Conservation (phyloP, 768 basidiomycete genomes). For the Hericium rajendrae region DNA sequence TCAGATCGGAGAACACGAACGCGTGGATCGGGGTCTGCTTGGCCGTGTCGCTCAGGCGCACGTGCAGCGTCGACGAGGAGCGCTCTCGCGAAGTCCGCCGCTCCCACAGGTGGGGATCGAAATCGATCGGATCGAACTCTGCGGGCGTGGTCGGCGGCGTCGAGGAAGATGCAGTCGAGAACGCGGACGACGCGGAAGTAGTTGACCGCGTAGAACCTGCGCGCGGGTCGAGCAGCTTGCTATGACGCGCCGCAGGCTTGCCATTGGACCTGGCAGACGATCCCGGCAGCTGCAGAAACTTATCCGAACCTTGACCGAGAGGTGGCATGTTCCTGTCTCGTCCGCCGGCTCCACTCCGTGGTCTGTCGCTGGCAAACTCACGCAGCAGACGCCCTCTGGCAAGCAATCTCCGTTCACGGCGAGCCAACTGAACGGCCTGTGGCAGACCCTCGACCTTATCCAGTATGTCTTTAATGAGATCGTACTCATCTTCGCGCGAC, state of each 20-base stretch:
- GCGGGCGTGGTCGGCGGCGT: neutral
- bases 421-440: slow-evolving; percentile 43
- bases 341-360: neutral
- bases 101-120: neutral
- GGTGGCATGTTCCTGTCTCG: neutral
- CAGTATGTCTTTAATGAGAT: slow-evolving; percentile 54
- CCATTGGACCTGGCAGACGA: neutral
- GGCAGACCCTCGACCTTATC: slow-evolving; percentile 52
- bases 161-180: slow-evolving; percentile 6
- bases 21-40: slow-evolving; percentile 9
- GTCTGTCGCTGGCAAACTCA: slow-evolving; percentile 25
- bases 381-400: slow-evolving; percentile 52
- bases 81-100: slow-evolving; percentile 1
- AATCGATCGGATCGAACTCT: neutral
- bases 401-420: slow-evolving; percentile 66
- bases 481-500: slow-evolving; percentile 77
- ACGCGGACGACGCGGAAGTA: slow-evolving; percentile 4
- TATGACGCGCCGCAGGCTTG: slow-evolving; percentile 2
- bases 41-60: neutral
- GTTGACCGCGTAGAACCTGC: slow-evolving; percentile 12
- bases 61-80: neutral
- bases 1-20: slow-evolving; percentile 60
- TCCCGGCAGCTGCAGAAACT: neutral
- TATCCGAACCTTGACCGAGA: neutral
- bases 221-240: slow-evolving; percentile 8